phyloP scores from a whole-genome alignment of 345 rosid species.

The Eucalyptus lansdowneana region DNA sequence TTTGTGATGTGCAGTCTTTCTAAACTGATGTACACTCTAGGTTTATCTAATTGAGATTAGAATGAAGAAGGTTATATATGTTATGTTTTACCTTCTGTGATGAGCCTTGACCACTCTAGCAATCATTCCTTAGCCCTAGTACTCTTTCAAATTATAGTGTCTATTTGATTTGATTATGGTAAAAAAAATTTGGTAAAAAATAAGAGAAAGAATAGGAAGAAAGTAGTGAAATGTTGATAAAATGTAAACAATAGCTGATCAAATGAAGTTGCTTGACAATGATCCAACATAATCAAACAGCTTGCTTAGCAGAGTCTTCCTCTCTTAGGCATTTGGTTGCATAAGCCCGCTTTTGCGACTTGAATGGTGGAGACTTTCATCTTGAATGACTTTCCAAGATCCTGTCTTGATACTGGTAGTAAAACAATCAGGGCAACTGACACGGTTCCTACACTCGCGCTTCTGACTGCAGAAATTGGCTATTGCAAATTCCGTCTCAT shows the following conservation, averaged over 20 bases:
- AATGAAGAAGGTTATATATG: neutral
- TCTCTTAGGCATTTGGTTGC: neutral
- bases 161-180: neutral
- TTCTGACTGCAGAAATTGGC: neutral
- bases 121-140: neutral
- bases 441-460: neutral
- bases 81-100: neutral
- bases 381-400: constrained; percentile 2
- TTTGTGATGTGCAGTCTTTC: neutral
- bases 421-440: neutral
- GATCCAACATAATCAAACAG: neutral
- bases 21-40: neutral
- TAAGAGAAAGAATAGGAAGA: neutral
- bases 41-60: neutral
- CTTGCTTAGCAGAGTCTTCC: neutral
- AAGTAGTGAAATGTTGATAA: neutral
- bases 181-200: neutral
- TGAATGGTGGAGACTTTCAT: neutral
- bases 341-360: neutral
- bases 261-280: neutral
- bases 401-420: neutral
- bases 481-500: neutral
- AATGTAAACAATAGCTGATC: neutral
- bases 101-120: neutral
- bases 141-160: neutral